Base-by-base conservation (phyloP, 352 stramenopile species). In the Phytopythium montanum region DNA sequence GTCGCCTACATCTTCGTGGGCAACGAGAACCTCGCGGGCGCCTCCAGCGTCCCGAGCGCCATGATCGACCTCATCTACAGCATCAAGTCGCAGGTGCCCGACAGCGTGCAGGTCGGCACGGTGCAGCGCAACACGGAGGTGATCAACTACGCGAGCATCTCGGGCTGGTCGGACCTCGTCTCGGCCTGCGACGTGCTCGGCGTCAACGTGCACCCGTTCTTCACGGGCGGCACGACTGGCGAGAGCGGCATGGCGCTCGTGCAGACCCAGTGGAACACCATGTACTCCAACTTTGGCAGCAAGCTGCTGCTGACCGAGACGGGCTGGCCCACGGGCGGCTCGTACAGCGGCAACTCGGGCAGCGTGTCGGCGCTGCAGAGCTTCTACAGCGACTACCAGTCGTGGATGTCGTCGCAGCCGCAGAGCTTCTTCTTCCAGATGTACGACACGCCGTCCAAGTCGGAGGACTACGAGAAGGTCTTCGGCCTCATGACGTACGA, bases 341-440 rank as follows among this genome's bases (percentile, higher is more conserved):
- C 59, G 18, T 52, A 68, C 28, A 54, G 49, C 16, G 62, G 60
- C 44, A 84, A 87, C 71, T 60, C 61, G 16, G 77, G 79, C 29
- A 70, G 66, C 33, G 18, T 68, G 12, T 54, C 72, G 2, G 58
- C 60, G 34, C 73, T 80, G 2, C 41, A 72, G 53, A 65, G 55
- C 19, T 92, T 88, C 70, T 91, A 76, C 61, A 61, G 63, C 48
- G 69, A 66, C 18, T 88, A 88, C 71, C 72, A 92, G 72, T 56
- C 66, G 28, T 90, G 80, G 80, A 75, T 75, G 56, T 55, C 53
- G 19, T 59, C 61, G 29, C 61, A 85, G 8, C 61, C 74, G 33
- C 75, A 81, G 59, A 85, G 86, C 55, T 89, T 78, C 63, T 90
- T 87, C 74, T 90, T 92, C 70, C 81, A 91, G 68, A 80, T 90